These are phyloP conservation scores for Colletotrichum phormii DNA, from an alignment of 2,329 filamentous ascomycete genomes.

Conservation along the genomic window DNA sequence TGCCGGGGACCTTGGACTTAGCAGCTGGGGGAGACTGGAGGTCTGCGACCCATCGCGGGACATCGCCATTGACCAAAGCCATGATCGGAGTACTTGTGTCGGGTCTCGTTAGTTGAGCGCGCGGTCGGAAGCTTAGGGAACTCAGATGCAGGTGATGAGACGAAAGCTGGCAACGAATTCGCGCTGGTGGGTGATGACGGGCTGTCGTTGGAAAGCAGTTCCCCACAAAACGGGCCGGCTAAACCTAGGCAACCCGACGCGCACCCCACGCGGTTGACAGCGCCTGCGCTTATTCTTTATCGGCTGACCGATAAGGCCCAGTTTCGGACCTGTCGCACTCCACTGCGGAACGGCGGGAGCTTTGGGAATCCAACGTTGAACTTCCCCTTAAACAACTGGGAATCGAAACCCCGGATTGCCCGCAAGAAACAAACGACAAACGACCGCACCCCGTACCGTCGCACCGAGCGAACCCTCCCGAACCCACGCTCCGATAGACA, in stretches of 20 bases:
- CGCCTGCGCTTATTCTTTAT: constrained; percentile 29
- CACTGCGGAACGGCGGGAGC: constrained; percentile 34
- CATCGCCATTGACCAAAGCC: constrained; percentile 42
- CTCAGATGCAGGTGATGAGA: constrained; percentile 2
- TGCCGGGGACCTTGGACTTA: constrained; percentile 73
- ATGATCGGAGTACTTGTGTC: constrained; percentile 5
- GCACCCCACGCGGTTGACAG: constrained; percentile 1
- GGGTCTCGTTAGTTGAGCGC: neutral
- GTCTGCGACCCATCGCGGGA: constrained; percentile 86
- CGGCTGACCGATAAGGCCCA: constrained; percentile 26
- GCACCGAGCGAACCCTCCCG: neutral
- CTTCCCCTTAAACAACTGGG: constrained; percentile 33
- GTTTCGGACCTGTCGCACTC: constrained; percentile 22
- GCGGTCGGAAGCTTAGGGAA: neutral
- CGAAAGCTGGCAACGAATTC: neutral
- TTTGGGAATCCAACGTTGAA: constrained; percentile 22
- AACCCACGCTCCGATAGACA: neutral
- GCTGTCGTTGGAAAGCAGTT: constrained; percentile 21
- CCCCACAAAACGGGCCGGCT: constrained; percentile 15
- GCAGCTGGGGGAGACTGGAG: constrained; percentile 76
- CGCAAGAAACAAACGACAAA: constrained; percentile 23
- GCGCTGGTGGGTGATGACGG: neutral
- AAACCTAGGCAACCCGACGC: constrained; percentile 3
- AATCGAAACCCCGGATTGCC: constrained; percentile 16
- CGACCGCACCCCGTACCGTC: constrained; percentile 2